These are phyloP conservation scores for Onygenales sp. DNA, from an alignment of 2,329 filamentous ascomycete genomes.

Conservation along the genomic window DNA sequence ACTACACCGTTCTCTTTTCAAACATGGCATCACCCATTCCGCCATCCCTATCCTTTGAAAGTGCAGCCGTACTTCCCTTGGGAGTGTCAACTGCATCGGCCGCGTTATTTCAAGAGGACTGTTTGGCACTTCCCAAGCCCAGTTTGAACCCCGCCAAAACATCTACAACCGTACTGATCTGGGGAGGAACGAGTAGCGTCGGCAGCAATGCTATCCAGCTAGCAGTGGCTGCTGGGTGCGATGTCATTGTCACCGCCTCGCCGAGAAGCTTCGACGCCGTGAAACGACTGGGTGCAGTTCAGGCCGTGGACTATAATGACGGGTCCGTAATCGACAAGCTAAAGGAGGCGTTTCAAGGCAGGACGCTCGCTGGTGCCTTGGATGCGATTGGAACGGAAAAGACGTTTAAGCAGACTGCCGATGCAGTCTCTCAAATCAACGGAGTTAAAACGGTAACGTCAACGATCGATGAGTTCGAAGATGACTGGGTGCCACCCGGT, in stretches of 20 bases:
- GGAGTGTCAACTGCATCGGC: constrained; percentile 14
- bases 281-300: constrained; percentile 32
- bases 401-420: constrained; percentile 10
- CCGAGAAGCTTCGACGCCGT: constrained; percentile 35
- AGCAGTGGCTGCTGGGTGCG: constrained; percentile 34
- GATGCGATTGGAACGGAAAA: constrained; percentile 2
- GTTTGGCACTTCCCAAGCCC: constrained; percentile 12
- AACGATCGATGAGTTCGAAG: not conserved
- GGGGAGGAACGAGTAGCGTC: constrained; percentile 34
- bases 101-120: constrained; percentile 14
- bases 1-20: constrained; percentile 13
- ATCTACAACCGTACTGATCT: constrained; percentile 25
- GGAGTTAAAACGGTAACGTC: not conserved
- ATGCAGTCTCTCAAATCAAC: constrained; percentile 12
- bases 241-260: constrained; percentile 37
- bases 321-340: constrained; percentile 22
- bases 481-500: constrained; percentile 6
- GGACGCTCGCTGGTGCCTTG: constrained; percentile 12
- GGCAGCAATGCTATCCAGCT: constrained; percentile 41
- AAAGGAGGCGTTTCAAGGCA: constrained; percentile 15
- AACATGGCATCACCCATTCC: constrained; percentile 12
- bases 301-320: constrained; percentile 38
- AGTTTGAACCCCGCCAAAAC: constrained; percentile 9
- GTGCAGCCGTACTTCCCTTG: constrained; percentile 14
- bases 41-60: constrained; percentile 7